These are phyloP conservation scores for Seiridium unicorne DNA, from an alignment of 2,329 filamentous ascomycete genomes.

Conservation along the genomic window DNA sequence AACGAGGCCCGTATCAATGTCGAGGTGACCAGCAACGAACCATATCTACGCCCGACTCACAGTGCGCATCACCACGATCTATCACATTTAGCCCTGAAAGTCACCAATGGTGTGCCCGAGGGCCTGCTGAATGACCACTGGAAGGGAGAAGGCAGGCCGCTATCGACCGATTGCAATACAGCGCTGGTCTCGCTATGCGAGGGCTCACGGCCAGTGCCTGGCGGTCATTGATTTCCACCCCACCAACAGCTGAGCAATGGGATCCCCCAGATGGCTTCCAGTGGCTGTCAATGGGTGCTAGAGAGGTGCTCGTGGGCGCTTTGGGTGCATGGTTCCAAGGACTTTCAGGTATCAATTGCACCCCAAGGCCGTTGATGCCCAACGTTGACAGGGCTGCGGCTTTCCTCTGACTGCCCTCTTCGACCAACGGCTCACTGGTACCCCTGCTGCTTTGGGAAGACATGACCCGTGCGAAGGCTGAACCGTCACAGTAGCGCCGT, in stretches of 20 bases:
- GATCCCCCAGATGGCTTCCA: slow-evolving; percentile 5
- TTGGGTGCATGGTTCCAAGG: slow-evolving; percentile 1
- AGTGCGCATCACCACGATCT: background rate
- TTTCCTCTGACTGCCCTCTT: background rate
- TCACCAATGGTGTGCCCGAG: slow-evolving; percentile 6
- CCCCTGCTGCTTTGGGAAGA: slow-evolving; percentile 2
- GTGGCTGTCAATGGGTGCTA: slow-evolving; percentile 11
- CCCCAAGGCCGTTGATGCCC: slow-evolving; percentile 9
- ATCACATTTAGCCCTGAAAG: slow-evolving; percentile 4
- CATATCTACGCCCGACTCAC: background rate
- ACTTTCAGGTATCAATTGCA: slow-evolving; percentile 9
- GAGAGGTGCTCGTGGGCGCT: slow-evolving; percentile 9
- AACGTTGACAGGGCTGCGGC: slow-evolving; percentile 9
- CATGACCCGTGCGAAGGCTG: background rate
- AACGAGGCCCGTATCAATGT: background rate
- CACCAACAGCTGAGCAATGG: slow-evolving; percentile 12
- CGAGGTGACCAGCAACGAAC: background rate
- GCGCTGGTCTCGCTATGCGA: slow-evolving; percentile 4
- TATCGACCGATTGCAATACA: slow-evolving; percentile 6
- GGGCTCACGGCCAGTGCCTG: slow-evolving; percentile 6
- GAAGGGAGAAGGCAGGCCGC: background rate
- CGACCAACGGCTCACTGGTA: background rate
- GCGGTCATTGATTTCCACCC: slow-evolving; percentile 3
- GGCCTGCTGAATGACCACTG: background rate
- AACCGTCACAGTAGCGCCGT: slow-evolving; percentile 2